Conservation (phyloP, 306 rosid species). For the Hylodesmum podocarpum region DNA sequence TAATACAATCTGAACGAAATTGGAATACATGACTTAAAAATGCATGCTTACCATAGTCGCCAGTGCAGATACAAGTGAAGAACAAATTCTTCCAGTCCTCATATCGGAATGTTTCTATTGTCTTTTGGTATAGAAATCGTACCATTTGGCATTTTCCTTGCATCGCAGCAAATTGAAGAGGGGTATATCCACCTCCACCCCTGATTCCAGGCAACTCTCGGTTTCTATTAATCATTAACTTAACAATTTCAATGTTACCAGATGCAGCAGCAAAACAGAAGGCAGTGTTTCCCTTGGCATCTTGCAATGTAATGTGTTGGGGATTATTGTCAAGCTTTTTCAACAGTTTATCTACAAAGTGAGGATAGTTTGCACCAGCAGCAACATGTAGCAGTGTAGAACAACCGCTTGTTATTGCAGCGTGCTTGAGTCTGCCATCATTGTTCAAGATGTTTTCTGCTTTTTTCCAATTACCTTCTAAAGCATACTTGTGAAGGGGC, state of each 20-base stretch:
- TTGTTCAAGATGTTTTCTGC: neutral
- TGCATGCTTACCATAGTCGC: conserved; percentile 22
- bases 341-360: conserved; percentile 20
- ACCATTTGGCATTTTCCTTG: conserved; percentile 40
- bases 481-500: conserved; percentile 35
- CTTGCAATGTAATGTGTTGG: neutral
- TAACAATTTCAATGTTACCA: conserved; percentile 2
- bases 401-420: conserved; percentile 21
- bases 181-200: conserved; percentile 18
- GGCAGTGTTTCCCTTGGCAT: conserved; percentile 30
- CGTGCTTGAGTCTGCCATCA: neutral
- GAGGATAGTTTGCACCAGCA: conserved; percentile 1
- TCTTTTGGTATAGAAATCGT: neutral
- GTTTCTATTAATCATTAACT: neutral
- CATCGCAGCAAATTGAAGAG: conserved; percentile 33
- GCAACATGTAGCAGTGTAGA: conserved; percentile 37
- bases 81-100: neutral
- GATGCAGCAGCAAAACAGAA: conserved; percentile 35
- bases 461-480: conserved; percentile 32
- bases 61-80: conserved; percentile 33
- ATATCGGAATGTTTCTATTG: neutral
- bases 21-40: too few relatives aligned
- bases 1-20: too few relatives aligned
- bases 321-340: neutral
- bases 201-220: neutral